Evolutionary conservation across 1,284 basidiomycete species (phyloP).

Genomic region (Thecaphora frezii): DNA sequence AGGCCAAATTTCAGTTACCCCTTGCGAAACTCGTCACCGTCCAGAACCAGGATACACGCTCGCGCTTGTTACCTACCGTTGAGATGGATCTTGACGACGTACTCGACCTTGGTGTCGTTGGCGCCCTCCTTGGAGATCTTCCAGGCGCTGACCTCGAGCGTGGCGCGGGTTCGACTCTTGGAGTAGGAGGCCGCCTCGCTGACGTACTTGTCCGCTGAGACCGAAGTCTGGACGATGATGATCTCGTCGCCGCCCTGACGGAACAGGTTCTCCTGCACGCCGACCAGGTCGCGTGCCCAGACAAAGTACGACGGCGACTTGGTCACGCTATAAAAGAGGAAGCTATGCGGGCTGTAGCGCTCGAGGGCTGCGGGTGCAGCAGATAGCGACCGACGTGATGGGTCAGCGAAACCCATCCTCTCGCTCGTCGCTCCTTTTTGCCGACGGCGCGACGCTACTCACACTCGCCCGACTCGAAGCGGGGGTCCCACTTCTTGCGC

Average conservation of each 20-base stretch:
- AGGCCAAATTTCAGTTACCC: too few relatives aligned
- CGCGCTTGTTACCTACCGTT: slow-evolving; percentile 27
- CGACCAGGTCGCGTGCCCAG: slow-evolving; percentile 52
- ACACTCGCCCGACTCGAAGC: slow-evolving; percentile 32
- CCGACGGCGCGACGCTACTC: slow-evolving; percentile 9
- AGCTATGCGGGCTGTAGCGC: slow-evolving; percentile 22
- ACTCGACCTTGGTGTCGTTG: slow-evolving; percentile 40
- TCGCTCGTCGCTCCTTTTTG: too few relatives aligned
- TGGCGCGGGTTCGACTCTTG: slow-evolving; percentile 45
- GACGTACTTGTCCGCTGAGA: slow-evolving; percentile 41
- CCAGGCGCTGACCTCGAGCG: slow-evolving; percentile 49
- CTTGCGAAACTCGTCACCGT: not conserved
- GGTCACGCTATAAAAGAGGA: slow-evolving; percentile 46
- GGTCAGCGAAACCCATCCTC: too few relatives aligned
- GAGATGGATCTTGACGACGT: slow-evolving; percentile 52
- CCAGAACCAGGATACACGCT: not conserved
- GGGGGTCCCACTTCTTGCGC: slow-evolving; percentile 52
- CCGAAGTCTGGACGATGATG: slow-evolving; percentile 40
- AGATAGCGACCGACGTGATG: too few relatives aligned
- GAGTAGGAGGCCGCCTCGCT: slow-evolving; percentile 47
- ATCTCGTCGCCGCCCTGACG: slow-evolving; percentile 22
- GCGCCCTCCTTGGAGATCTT: slow-evolving; percentile 36
- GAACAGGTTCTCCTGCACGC: slow-evolving; percentile 44
- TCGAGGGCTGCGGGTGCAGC: slow-evolving; percentile 9
- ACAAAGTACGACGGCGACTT: slow-evolving; percentile 52